These are phyloP conservation scores for Limnomonas spitsbergensis DNA, from an alignment of 139 green algal genomes.

Conservation along the genomic window DNA sequence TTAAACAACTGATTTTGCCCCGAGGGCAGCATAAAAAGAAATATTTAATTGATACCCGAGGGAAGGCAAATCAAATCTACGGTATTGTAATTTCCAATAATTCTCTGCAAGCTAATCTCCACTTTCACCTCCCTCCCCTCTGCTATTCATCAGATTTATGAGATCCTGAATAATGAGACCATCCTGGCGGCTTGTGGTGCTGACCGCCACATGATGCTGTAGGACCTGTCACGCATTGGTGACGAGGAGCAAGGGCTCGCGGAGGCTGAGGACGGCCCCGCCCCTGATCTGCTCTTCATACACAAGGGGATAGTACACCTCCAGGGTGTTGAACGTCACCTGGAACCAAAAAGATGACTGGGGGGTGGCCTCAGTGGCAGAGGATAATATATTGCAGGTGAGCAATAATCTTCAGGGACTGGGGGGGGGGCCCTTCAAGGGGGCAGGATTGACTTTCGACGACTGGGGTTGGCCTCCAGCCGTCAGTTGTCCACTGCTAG, in stretches of 20 bases:
- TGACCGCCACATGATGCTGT: slow-evolving; percentile 94
- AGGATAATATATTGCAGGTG: slow-evolving; percentile 99
- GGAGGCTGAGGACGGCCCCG: slow-evolving; percentile 95
- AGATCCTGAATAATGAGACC: slow-evolving; percentile 93
- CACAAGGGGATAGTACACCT: slow-evolving; percentile 91
- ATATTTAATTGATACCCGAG: too few relatives aligned
- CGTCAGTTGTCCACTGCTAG: background rate
- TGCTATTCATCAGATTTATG: slow-evolving; percentile 70
- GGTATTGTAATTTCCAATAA: too few relatives aligned
- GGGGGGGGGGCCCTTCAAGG: too few relatives aligned
- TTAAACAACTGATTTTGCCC: too few relatives aligned
- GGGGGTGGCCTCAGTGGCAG: slow-evolving; percentile 91
- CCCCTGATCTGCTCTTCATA: slow-evolving; percentile 93
- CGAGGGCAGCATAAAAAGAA: too few relatives aligned
- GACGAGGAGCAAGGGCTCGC: slow-evolving; percentile 92
- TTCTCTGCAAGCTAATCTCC: too few relatives aligned
- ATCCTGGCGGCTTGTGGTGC: slow-evolving; percentile 91
- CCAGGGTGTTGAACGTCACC: slow-evolving; percentile 91
- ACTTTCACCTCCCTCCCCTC: background rate
- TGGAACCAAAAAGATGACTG: slow-evolving; percentile 93
- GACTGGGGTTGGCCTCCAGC: background rate
- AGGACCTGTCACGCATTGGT: slow-evolving; percentile 94
- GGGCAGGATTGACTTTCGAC: too few relatives aligned
- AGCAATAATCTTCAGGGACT: background rate
- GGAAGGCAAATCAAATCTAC: too few relatives aligned